Percentiles rank a stretch among this genome's conserved stretches.
phyloP scores from a whole-genome alignment of 331 rosid genomes.

The Malus hybrid region DNA sequence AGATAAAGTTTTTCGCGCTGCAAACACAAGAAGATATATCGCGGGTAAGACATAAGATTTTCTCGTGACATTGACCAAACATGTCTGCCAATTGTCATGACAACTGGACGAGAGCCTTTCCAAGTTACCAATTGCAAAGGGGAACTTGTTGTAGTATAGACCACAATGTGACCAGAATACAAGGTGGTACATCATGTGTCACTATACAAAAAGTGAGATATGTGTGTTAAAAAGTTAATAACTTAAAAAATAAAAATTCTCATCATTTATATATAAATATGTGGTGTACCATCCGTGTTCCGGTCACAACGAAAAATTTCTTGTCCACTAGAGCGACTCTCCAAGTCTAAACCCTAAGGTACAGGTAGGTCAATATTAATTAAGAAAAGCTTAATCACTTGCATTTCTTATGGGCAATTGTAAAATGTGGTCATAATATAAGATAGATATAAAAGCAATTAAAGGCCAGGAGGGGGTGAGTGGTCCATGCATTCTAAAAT shows the following conservation, averaged over 20 bases:
- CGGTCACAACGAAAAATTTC: no score
- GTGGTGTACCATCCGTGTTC: no score
- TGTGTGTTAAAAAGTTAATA: no score
- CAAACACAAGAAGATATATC: no score
- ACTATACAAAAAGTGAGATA: no score
- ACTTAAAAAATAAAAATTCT: no score
- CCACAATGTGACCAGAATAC: no score
- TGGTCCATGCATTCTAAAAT: conserved; percentile 2
- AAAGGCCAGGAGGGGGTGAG: not conserved
- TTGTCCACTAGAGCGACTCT: no score
- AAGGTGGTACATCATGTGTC: no score
- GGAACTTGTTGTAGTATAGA: not conserved
- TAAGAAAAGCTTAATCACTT: not conserved
- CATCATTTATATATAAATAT: no score
- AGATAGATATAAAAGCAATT: not conserved
- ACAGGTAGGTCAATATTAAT: not conserved
- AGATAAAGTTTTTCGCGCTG: no score
- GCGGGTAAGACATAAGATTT: no score
- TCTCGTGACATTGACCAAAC: not conserved
- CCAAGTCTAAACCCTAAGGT: not conserved
- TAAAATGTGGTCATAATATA: not conserved
- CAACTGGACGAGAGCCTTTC: not conserved
- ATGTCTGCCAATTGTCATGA: not conserved
- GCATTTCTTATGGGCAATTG: not conserved
- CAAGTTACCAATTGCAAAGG: not conserved